Evolutionary conservation across 495 filamentous ascomycete species (phyloP).

Genomic region (Xylaria sp.): DNA sequence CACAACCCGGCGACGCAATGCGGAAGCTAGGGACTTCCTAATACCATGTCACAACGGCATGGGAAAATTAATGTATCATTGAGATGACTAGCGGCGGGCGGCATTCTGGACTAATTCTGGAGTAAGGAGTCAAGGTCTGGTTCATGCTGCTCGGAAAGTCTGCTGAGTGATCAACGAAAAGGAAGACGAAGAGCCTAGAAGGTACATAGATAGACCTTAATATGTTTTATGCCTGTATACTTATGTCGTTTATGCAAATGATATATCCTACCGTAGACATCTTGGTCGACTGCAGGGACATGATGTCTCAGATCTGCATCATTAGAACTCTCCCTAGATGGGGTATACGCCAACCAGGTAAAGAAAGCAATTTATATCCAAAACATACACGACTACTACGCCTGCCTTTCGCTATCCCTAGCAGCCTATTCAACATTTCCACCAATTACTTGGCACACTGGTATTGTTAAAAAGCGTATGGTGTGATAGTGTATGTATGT

Average conservation of each 20-base stretch:
- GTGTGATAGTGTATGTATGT: neutral
- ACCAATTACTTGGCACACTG: neutral
- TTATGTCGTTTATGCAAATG: neutral
- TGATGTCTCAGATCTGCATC: neutral
- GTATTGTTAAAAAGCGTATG: neutral
- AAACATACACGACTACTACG: neutral
- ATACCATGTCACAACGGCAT: neutral
- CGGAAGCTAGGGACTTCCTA: neutral
- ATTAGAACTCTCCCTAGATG: neutral
- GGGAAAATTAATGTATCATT: neutral
- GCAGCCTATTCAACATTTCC: neutral
- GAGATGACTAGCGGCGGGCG: slow-evolving; percentile 2
- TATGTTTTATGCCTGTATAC: neutral
- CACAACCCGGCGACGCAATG: neutral
- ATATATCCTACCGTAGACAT: neutral
- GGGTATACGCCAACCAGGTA: too few species aligned
- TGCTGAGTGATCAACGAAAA: neutral
- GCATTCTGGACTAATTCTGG: slow-evolving; percentile 1
- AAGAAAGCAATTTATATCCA: neutral
- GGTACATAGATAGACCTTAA: slow-evolving; percentile 13
- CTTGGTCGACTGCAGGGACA: too few species aligned
- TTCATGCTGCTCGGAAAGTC: neutral
- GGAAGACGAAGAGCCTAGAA: neutral
- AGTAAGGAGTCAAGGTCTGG: slow-evolving; percentile 17
- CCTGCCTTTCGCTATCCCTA: neutral